These are phyloP conservation scores for Hydrangea macrophylla DNA, from an alignment of 148 eudicot genomes.

Conservation along the genomic window DNA sequence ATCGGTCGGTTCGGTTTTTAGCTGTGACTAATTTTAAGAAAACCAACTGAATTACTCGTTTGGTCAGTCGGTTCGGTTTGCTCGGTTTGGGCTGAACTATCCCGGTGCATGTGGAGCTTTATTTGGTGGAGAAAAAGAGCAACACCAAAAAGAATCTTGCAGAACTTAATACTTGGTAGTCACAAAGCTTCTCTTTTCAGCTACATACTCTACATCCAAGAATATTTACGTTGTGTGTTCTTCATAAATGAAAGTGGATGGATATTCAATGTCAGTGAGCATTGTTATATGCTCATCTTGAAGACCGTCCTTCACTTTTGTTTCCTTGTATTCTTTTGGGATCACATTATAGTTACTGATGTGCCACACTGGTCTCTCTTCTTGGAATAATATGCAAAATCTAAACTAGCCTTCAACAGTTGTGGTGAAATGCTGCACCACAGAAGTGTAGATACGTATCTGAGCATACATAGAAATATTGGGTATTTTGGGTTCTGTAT, in stretches of 20 bases:
- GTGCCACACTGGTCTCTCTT: conserved; percentile 89
- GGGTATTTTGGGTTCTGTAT: neutral
- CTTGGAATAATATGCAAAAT: conserved; percentile 78
- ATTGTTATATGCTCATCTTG: conserved; percentile 42
- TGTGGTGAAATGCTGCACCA: neutral
- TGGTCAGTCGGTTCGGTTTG: too few relatives aligned
- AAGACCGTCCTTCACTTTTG: conserved; percentile 28
- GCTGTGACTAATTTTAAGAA: too few relatives aligned
- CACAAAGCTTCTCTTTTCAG: neutral
- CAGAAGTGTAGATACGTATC: neutral
- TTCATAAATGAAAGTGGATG: conserved; percentile 33
- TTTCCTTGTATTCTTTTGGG: conserved; percentile 47
- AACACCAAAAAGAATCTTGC: neutral
- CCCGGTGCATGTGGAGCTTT: too few relatives aligned
- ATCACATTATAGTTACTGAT: conserved; percentile 70
- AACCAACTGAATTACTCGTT: too few relatives aligned
- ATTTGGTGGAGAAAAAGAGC: neutral
- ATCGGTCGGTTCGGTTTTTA: too few relatives aligned
- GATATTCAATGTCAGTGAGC: conserved; percentile 44
- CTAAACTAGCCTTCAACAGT: conserved; percentile 3
- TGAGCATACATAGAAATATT: too few relatives aligned
- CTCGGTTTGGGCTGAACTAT: too few relatives aligned
- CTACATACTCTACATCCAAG: neutral
- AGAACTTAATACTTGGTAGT: neutral
- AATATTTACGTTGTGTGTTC: conserved; percentile 37